These are phyloP conservation scores for Alternaria sp. DNA, from an alignment of 2,329 filamentous ascomycete genomes.

Conservation along the genomic window DNA sequence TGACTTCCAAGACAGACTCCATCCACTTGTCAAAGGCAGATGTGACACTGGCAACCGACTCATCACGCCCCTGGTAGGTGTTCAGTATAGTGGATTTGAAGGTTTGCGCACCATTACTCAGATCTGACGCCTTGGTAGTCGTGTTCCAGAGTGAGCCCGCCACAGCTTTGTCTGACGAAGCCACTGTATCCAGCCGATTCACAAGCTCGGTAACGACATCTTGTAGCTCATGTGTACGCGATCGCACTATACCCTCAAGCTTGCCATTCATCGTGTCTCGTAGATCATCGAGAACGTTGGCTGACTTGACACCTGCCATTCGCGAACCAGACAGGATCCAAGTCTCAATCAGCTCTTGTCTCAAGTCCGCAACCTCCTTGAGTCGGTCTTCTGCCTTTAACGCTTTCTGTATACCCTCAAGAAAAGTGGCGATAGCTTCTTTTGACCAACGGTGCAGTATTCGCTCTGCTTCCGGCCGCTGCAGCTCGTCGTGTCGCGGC, in stretches of 20 bases:
- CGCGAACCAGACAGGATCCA: slow-evolving; percentile 76
- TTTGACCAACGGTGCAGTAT: slow-evolving; percentile 54
- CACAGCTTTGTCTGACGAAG: slow-evolving; percentile 52
- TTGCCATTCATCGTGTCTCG: slow-evolving; percentile 74
- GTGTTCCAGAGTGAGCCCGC: slow-evolving; percentile 71
- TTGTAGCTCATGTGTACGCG: slow-evolving; percentile 70
- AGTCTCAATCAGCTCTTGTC: slow-evolving; percentile 73
- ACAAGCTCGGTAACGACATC: slow-evolving; percentile 71
- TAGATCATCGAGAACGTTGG: slow-evolving; percentile 72
- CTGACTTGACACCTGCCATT: slow-evolving; percentile 71
- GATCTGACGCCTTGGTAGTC: slow-evolving; percentile 69
- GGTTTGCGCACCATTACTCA: slow-evolving; percentile 68
- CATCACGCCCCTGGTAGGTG: slow-evolving; percentile 75
- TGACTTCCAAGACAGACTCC: slow-evolving; percentile 73
- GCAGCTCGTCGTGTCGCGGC: slow-evolving; percentile 77
- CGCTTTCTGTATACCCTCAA: slow-evolving; percentile 68
- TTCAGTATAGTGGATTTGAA: slow-evolving; percentile 76
- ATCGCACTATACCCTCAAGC: slow-evolving; percentile 69
- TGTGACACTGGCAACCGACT: slow-evolving; percentile 69
- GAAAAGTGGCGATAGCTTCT: slow-evolving; percentile 50
- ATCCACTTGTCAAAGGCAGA: slow-evolving; percentile 76
- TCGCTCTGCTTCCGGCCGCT: slow-evolving; percentile 52
- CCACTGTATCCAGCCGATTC: slow-evolving; percentile 68
- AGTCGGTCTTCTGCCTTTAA: slow-evolving; percentile 71
- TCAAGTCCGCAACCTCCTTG: slow-evolving; percentile 71